Conservation (phyloP, 1,139 yeast species). For the Geotrichum cucujoidarum region DNA sequence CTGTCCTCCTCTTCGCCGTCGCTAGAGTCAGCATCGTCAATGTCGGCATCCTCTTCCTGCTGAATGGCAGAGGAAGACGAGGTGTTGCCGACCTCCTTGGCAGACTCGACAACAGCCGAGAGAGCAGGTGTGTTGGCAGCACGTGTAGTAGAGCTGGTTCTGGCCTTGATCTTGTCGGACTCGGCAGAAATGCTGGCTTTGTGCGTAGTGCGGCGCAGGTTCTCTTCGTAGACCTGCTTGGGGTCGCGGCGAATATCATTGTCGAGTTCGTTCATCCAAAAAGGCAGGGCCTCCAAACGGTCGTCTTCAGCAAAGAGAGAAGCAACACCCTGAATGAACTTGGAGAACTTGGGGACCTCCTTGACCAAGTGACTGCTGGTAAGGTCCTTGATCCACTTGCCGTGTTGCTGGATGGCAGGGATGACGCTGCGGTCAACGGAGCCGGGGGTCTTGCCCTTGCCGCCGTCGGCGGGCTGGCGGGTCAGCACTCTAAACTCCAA, state of each 20-base stretch:
- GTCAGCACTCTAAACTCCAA: conserved; percentile 72
- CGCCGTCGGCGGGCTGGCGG: conserved; percentile 14
- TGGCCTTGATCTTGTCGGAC: conserved; percentile 21
- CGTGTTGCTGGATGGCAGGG: conserved; percentile 44
- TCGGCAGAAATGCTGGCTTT: conserved; percentile 24
- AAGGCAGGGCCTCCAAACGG: conserved; percentile 81
- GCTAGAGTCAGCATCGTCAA: conserved; percentile 29
- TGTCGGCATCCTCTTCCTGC: conserved; percentile 29
- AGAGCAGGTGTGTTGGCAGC: conserved; percentile 14
- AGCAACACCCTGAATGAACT: conserved; percentile 88
- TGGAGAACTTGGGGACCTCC: conserved; percentile 86
- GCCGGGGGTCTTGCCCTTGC: conserved; percentile 19
- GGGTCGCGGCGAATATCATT: conserved; percentile 72
- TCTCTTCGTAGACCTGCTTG: conserved; percentile 62
- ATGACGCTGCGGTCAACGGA: conserved; percentile 15
- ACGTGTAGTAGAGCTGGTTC: conserved; percentile 11
- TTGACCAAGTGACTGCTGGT: conserved; percentile 78
- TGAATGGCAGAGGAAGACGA: conserved; percentile 19
- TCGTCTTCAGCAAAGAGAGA: conserved; percentile 85
- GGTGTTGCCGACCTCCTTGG: conserved; percentile 15
- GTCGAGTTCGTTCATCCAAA: conserved; percentile 92
- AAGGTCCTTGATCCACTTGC: conserved; percentile 84
- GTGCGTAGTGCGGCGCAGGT: conserved; percentile 27
- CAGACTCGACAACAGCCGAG: conserved; percentile 18
- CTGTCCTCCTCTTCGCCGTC: conserved; percentile 25